A percentile compares a stretch with the other conserved stretches of the same genome.
Conservation (phyloP, 1,284 basidiomycete genomes). For the Sporisorium reilianum region DNA sequence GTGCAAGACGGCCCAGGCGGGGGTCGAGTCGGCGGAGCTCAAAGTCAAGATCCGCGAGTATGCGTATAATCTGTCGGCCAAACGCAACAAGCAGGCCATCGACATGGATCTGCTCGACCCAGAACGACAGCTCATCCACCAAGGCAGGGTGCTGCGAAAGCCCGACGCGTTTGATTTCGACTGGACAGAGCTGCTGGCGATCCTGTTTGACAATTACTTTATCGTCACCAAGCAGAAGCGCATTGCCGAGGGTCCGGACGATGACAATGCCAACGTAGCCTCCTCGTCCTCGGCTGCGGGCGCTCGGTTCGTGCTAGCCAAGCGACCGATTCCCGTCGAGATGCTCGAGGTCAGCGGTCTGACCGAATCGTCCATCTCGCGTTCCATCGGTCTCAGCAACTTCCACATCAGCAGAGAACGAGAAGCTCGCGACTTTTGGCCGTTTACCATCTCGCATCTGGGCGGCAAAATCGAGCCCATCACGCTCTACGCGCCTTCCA, state of each 20-base stretch:
- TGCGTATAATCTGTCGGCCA: constrained; percentile 58
- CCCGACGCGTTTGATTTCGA: constrained; percentile 67
- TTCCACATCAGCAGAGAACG: constrained; percentile 58
- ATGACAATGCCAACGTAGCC: constrained; percentile 28
- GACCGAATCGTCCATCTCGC: constrained; percentile 56
- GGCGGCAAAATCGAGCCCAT: constrained; percentile 59
- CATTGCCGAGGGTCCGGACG: constrained; percentile 33
- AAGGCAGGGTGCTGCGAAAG: constrained; percentile 60
- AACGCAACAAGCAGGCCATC: constrained; percentile 54
- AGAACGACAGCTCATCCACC: constrained; percentile 60
- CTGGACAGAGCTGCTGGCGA: constrained; percentile 64
- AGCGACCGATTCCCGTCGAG: constrained; percentile 65
- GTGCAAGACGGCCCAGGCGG: constrained; percentile 62
- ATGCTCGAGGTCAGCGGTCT: constrained; percentile 63
- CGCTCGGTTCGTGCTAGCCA: constrained; percentile 55
- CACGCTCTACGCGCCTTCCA: constrained; percentile 85
- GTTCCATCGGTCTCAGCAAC: constrained; percentile 60
- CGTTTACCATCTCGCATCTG: constrained; percentile 62
- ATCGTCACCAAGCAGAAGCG: constrained; percentile 62
- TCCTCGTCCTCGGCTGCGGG: constrained; percentile 26
- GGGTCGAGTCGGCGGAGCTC: constrained; percentile 62
- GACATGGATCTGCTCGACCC: constrained; percentile 63
- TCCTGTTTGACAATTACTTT: constrained; percentile 67
- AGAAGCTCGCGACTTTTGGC: constrained; percentile 61
- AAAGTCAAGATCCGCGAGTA: constrained; percentile 64